These are phyloP conservation scores for Betula pendula DNA, from an alignment of 306 rosid species.

Conservation along the genomic window DNA sequence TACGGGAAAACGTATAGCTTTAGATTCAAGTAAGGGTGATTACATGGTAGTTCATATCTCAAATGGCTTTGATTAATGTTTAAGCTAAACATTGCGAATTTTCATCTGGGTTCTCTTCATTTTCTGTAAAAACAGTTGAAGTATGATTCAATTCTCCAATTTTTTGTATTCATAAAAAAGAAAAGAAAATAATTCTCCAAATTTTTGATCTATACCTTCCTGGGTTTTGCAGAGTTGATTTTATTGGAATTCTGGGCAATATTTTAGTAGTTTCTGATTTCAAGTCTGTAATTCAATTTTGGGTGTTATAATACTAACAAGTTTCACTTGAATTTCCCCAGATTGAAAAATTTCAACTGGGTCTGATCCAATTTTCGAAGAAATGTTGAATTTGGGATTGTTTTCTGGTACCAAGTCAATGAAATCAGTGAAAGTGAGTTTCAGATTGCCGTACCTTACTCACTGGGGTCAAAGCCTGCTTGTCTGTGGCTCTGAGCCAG, in stretches of 20 bases:
- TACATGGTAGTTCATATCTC: background rate
- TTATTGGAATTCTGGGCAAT: constrained; percentile 18
- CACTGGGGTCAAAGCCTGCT: constrained; percentile 89
- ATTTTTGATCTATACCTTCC: background rate
- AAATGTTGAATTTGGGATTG: constrained; percentile 66
- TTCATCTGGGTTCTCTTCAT: constrained; percentile 31
- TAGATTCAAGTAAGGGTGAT: constrained; percentile 39
- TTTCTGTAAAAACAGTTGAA: constrained; percentile 17
- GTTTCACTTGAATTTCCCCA: constrained; percentile 17
- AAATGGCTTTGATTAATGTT: background rate
- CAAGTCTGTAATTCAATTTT: background rate
- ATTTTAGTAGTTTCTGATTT: constrained; percentile 18
- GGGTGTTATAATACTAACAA: background rate
- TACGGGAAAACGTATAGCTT: constrained; percentile 21
- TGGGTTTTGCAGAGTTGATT: constrained; percentile 5
- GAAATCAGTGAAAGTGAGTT: constrained; percentile 69
- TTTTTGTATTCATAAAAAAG: no score
- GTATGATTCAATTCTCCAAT: background rate
- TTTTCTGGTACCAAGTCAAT: constrained; percentile 47
- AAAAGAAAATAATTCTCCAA: constrained; percentile 1
- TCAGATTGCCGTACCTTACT: constrained; percentile 77
- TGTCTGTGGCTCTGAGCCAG: constrained; percentile 78
- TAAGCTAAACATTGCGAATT: background rate
- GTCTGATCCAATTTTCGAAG: constrained; percentile 40
- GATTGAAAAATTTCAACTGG: constrained; percentile 27